A percentile compares a stretch with the other conserved stretches of the same genome.
phyloP scores from a whole-genome alignment of 139 green algal genomes.

The Trebouxia sp. region DNA sequence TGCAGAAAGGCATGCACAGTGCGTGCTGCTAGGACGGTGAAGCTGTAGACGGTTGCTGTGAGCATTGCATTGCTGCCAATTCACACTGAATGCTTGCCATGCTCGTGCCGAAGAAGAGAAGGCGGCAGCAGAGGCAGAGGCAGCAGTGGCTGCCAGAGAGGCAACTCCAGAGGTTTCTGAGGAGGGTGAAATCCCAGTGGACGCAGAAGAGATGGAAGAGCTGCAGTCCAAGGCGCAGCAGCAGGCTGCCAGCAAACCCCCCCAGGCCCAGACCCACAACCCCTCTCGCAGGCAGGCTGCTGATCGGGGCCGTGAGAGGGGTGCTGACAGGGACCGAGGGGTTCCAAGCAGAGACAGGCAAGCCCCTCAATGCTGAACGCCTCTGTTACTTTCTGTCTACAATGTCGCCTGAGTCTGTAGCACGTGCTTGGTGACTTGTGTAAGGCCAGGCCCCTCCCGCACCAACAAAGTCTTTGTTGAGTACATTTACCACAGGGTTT shows the following conservation, averaged over 20 bases:
- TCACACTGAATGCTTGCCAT: not conserved
- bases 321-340: not conserved
- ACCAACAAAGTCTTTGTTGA: too few relatives aligned
- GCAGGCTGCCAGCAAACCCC: not conserved
- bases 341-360: slow-evolving; percentile 10
- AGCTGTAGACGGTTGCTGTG: too few relatives aligned
- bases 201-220: slow-evolving; percentile 8
- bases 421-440: too few relatives aligned
- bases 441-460: too few relatives aligned
- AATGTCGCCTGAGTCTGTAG: too few relatives aligned
- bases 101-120: slow-evolving; percentile 6
- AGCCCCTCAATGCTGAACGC: not conserved
- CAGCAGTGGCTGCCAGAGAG: not conserved
- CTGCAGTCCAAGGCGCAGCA: slow-evolving; percentile 15
- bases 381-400: too few relatives aligned
- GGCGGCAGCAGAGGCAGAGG: slow-evolving; percentile 14
- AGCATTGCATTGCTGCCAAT: not conserved
- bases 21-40: too few relatives aligned
- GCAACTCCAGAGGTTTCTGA: slow-evolving; percentile 16
- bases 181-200: slow-evolving; percentile 19
- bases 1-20: too few relatives aligned
- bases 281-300: not conserved
- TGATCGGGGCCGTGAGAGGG: not conserved
- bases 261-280: not conserved
- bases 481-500: too few relatives aligned